A percentile compares a stretch with the other conserved stretches of the same genome.
These are phyloP conservation scores for Zygoascus sp. DNA, from an alignment of 1,139 yeast species.

Conservation along the genomic window DNA sequence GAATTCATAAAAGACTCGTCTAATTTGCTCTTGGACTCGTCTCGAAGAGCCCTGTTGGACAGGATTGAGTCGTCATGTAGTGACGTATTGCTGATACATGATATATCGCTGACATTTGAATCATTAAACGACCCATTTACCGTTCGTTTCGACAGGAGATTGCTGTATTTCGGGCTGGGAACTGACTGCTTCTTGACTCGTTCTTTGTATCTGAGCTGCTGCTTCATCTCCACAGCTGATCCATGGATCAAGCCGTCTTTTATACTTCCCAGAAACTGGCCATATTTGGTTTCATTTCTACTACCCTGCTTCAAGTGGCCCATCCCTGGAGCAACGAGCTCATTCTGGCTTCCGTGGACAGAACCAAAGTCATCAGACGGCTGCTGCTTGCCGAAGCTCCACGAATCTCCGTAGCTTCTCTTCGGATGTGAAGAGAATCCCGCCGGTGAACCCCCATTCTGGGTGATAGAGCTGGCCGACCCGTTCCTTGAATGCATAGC, in stretches of 20 bases:
- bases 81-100: not conserved
- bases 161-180: conserved; percentile 1
- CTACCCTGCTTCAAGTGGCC: not conserved
- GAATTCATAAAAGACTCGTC: no score
- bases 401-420: not conserved
- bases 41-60: no score
- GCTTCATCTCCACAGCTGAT: conserved; percentile 2
- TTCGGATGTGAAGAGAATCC: not conserved
- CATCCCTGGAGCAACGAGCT: not conserved
- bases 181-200: not conserved
- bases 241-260: not conserved
- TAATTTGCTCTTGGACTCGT: no score
- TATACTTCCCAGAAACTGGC: conserved; percentile 1
- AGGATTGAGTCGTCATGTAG: not conserved
- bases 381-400: not conserved
- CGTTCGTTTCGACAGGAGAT: not conserved
- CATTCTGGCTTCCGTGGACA: not conserved
- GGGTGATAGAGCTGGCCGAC: not conserved
- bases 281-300: not conserved
- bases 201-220: not conserved
- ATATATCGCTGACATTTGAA: not conserved
- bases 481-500: not conserved
- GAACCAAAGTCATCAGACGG: not conserved
- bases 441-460: not conserved
- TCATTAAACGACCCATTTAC: conserved; percentile 1